Percentiles rank a stretch among this genome's conserved stretches.
These are phyloP conservation scores for Gossypium stocksii DNA, from an alignment of 345 rosid species.

Conservation along the genomic window DNA sequence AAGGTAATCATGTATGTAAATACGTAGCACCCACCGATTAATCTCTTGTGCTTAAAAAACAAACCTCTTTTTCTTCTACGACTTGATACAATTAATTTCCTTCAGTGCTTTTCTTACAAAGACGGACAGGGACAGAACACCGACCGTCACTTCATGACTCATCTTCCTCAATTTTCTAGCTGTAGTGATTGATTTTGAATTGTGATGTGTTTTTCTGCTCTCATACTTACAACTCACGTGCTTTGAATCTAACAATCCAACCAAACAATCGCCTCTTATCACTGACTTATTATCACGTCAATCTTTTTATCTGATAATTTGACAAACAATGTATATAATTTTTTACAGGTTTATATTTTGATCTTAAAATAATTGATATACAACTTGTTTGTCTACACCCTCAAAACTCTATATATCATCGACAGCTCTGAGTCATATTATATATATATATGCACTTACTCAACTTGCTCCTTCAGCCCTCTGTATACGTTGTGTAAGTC, in stretches of 20 bases:
- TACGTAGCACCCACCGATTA: background rate
- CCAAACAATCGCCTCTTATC: slow-evolving; percentile 1
- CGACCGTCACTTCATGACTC: background rate
- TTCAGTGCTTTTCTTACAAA: background rate
- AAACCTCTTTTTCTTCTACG: background rate
- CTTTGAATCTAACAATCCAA: background rate
- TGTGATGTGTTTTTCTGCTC: background rate
- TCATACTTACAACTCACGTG: background rate
- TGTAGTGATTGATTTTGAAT: slow-evolving; percentile 1
- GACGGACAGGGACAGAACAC: background rate
- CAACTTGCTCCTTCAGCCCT: background rate
- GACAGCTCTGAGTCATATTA: background rate
- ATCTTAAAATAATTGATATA: background rate
- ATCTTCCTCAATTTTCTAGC: background rate
- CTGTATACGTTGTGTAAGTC: background rate
- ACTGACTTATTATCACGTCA: slow-evolving; percentile 10
- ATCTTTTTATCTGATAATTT: background rate
- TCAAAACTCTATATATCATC: background rate
- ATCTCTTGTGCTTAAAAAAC: background rate
- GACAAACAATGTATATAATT: background rate
- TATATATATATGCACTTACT: background rate
- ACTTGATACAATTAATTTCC: background rate
- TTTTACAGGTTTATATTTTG: background rate
- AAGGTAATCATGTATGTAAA: background rate
- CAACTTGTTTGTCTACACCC: background rate